Percentiles rank a stretch among this genome's conserved stretches.
These are phyloP conservation scores for Karstenula rhodostoma DNA, from an alignment of 2,329 filamentous ascomycete species.

Conservation along the genomic window DNA sequence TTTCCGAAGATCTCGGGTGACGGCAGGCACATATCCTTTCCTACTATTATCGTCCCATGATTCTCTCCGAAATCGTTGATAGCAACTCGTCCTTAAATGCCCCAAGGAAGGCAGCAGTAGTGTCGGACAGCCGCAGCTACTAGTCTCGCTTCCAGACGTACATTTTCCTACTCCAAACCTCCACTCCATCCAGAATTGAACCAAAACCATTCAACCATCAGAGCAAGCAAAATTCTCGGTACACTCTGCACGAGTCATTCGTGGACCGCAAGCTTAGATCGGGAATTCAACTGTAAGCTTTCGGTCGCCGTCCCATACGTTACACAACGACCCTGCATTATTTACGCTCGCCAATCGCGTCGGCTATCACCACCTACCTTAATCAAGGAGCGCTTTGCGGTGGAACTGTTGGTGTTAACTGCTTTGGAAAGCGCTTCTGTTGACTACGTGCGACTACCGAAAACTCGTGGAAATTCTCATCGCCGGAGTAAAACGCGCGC, in stretches of 20 bases:
- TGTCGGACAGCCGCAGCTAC: not conserved
- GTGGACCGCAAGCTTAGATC: not conserved
- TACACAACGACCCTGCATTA: not conserved
- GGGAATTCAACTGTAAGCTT: not conserved
- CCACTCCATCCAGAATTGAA: not conserved
- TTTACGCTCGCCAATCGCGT: not conserved
- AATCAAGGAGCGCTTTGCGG: not conserved
- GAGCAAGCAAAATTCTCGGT: not conserved
- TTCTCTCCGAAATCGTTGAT: not conserved
- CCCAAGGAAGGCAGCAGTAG: too few relatives aligned
- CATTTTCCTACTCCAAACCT: not conserved
- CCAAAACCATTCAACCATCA: not conserved
- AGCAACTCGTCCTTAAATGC: too few relatives aligned
- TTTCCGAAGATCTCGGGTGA: not conserved
- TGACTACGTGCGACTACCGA: not conserved
- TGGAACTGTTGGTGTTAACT: not conserved
- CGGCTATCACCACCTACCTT: not conserved
- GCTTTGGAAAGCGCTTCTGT: not conserved
- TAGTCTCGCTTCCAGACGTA: not conserved
- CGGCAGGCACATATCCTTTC: too few relatives aligned
- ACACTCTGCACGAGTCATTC: not conserved
- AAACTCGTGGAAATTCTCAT: slow-evolving; percentile 39
- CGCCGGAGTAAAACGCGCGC: slow-evolving; percentile 42
- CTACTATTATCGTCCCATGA: not conserved
- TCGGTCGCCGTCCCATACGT: not conserved